phyloP scores from a whole-genome alignment of 208 protist genomes.

The Porcisia hertigi region DNA sequence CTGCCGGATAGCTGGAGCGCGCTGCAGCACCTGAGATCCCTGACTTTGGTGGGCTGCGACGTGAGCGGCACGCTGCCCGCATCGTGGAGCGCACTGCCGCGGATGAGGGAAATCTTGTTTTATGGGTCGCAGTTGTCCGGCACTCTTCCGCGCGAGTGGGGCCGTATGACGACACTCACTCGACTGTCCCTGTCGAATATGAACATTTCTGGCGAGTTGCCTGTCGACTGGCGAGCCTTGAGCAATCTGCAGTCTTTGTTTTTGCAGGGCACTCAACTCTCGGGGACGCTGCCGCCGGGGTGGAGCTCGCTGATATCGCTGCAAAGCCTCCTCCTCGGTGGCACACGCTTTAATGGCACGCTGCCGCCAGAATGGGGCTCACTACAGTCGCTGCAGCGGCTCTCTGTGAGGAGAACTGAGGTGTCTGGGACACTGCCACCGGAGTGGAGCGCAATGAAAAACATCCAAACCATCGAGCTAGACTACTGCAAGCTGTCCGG shows the following conservation, averaged over 20 bases:
- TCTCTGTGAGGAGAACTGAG: too few relatives aligned
- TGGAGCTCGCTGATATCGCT: too few relatives aligned
- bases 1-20: neutral
- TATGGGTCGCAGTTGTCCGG: neutral
- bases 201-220: neutral
- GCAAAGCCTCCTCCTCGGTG: too few relatives aligned
- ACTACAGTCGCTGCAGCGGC: too few relatives aligned
- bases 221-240: neutral
- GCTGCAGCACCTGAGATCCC: neutral
- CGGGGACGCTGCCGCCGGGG: slow-evolving; percentile 10
- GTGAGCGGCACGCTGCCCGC: slow-evolving; percentile 7
- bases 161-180: neutral
- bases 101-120: neutral
- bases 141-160: slow-evolving; percentile 2
- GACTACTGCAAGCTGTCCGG: too few relatives aligned
- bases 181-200: neutral
- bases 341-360: too few relatives aligned
- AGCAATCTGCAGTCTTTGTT: neutral
- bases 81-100: neutral
- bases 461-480: too few relatives aligned
- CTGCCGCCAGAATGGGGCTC: too few relatives aligned
- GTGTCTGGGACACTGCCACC: too few relatives aligned
- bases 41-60: neutral
- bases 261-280: neutral
- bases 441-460: too few relatives aligned